Evolutionary conservation across 768 basidiomycete genomes (phyloP).

Genomic region (Boletus sp.): DNA sequence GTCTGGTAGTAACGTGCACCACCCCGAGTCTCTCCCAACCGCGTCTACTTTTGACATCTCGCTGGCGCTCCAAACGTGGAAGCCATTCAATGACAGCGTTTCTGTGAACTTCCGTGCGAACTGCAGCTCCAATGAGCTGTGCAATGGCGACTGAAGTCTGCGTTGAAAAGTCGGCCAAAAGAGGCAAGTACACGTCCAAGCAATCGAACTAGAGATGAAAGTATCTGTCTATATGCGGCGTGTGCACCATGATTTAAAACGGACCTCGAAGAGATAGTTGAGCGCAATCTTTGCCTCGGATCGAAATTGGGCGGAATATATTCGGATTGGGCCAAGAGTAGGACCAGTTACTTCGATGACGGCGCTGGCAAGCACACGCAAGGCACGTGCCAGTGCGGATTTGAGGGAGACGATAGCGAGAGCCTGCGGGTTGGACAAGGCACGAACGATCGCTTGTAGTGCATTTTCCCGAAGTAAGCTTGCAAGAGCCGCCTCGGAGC

Average conservation of each 20-base stretch:
- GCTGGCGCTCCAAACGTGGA: slow-evolving; percentile 53
- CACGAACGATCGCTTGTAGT: slow-evolving; percentile 58
- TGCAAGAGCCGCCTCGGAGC: slow-evolving; percentile 59
- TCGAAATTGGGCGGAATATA: slow-evolving; percentile 36
- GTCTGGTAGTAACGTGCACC: slow-evolving; percentile 37
- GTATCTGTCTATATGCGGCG: background rate
- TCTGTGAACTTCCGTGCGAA: slow-evolving; percentile 52
- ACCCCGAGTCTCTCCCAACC: slow-evolving; percentile 71
- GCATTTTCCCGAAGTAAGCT: slow-evolving; percentile 58
- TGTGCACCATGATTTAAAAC: background rate
- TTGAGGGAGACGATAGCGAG: slow-evolving; percentile 42
- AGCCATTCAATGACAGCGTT: slow-evolving; percentile 58
- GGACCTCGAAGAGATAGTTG: slow-evolving; percentile 61
- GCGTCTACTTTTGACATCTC: slow-evolving; percentile 55
- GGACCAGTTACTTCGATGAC: slow-evolving; percentile 71
- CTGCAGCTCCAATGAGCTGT: slow-evolving; percentile 52
- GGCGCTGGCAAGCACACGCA: slow-evolving; percentile 57
- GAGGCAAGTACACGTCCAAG: slow-evolving; percentile 66
- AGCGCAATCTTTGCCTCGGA: slow-evolving; percentile 56
- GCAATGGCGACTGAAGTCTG: slow-evolving; percentile 51
- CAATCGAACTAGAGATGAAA: slow-evolving; percentile 45
- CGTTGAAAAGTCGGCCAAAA: slow-evolving; percentile 46
- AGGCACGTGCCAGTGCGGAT: slow-evolving; percentile 60
- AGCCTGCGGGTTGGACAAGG: slow-evolving; percentile 45
- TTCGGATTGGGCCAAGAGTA: slow-evolving; percentile 58